Conservation (phyloP, 2,329 filamentous ascomycete genomes). For the Aspergillus vadensis region DNA sequence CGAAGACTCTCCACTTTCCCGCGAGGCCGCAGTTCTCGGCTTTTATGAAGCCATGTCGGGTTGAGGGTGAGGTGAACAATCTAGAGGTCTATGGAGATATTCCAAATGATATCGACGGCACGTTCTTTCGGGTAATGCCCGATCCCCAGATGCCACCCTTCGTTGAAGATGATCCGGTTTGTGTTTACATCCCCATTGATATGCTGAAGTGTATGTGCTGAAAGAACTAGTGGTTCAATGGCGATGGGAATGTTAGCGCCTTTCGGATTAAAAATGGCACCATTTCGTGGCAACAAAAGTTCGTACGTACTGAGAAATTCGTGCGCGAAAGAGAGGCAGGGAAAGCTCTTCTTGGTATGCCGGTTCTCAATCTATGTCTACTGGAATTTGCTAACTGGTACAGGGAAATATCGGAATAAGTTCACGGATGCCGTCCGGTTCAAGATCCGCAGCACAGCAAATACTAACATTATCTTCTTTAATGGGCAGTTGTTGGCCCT, state of each 20-base stretch:
- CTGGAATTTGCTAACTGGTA: conserved; percentile 32
- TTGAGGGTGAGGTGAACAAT: conserved; percentile 47
- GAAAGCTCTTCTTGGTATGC: conserved; percentile 30
- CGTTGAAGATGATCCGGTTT: conserved; percentile 34
- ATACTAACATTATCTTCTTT: conserved; percentile 64
- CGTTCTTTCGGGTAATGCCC: conserved; percentile 55
- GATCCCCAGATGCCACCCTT: conserved; percentile 46
- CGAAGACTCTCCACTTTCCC: conserved; percentile 13
- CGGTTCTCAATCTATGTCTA: background rate
- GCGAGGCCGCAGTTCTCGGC: conserved; percentile 25
- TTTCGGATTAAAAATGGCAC: conserved; percentile 40
- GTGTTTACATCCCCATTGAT: background rate
- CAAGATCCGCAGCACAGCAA: conserved; percentile 45
- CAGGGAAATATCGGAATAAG: conserved; percentile 45
- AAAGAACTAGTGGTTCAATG: conserved; percentile 39
- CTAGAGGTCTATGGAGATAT: conserved; percentile 48
- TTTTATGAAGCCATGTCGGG: conserved; percentile 38
- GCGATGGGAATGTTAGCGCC: conserved; percentile 45
- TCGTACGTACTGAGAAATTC: conserved; percentile 47
- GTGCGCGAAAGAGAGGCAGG: conserved; percentile 40
- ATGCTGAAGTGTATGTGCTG: background rate
- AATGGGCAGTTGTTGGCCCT: conserved; percentile 49
- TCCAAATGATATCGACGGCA: conserved; percentile 50
- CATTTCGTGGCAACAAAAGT: conserved; percentile 40
- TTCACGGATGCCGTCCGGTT: conserved; percentile 43